Evolutionary conservation across 306 rosid species (phyloP).

Genomic region (Fagus crenata): DNA sequence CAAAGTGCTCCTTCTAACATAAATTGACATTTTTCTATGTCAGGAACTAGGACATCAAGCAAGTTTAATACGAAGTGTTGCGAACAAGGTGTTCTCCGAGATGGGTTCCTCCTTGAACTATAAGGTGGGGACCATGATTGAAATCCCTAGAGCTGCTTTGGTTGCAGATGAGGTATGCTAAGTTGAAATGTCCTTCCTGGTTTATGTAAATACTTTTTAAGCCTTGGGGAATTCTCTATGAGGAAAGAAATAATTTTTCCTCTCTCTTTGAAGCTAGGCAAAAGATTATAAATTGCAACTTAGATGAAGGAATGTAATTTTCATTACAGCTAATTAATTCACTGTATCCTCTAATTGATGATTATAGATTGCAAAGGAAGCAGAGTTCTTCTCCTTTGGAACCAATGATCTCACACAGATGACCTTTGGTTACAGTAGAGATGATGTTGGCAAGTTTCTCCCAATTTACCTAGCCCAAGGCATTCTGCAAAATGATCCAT

Average conservation of each 20-base stretch:
- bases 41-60: conserved; percentile 89
- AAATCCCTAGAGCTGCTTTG: conserved; percentile 93
- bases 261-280: not conserved
- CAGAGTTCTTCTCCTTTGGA: conserved; percentile 97
- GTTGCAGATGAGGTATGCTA: conserved; percentile 85
- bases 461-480: conserved; percentile 72
- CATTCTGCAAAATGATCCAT: conserved; percentile 87
- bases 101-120: conserved; percentile 70
- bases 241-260: conserved; percentile 1
- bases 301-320: not conserved
- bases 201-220: not conserved
- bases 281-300: conserved; percentile 3
- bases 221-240: no score
- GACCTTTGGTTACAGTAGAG: conserved; percentile 98
- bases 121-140: conserved; percentile 97
- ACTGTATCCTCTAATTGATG: conserved; percentile 23
- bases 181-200: not conserved
- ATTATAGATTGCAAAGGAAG: conserved; percentile 82
- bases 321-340: conserved; percentile 1
- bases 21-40: conserved; percentile 15
- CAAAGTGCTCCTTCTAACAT: not conserved
- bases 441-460: conserved; percentile 91
- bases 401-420: conserved; percentile 98
- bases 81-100: conserved; percentile 80
- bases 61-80: conserved; percentile 58